Evolutionary conservation across 2,329 filamentous ascomycete species (phyloP).

Genomic region (Celoporthe dispersa): DNA sequence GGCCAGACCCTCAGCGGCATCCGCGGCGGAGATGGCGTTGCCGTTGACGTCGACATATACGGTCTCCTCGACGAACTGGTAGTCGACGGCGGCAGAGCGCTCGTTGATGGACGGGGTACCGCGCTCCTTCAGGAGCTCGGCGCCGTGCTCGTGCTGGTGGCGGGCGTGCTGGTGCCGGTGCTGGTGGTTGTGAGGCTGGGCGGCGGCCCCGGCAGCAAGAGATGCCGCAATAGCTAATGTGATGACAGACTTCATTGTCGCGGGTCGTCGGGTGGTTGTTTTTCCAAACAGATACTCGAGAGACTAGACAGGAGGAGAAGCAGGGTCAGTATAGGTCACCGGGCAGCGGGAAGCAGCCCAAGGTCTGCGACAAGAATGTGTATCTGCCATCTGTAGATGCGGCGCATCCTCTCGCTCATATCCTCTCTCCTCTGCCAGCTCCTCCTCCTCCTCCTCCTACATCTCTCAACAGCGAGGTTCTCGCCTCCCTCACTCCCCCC

Average conservation of each 20-base stretch:
- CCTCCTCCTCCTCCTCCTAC: not conserved
- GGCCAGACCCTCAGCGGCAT: conserved; percentile 73
- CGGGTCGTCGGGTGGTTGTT: conserved; percentile 7
- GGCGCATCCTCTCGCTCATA: no score
- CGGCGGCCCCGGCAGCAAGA: conserved; percentile 56
- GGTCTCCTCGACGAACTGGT: conserved; percentile 65
- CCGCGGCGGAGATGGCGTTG: conserved; percentile 59
- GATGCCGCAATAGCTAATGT: conserved; percentile 57
- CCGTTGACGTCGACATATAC: conserved; percentile 73
- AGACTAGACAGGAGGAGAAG: conserved; percentile 27
- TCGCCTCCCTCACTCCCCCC: no score
- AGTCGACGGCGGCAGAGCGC: conserved; percentile 50
- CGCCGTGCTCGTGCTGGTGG: conserved; percentile 54
- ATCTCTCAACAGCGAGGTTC: not conserved
- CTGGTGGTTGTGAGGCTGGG: conserved; percentile 59
- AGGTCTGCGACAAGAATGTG: no score
- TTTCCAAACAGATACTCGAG: conserved; percentile 25
- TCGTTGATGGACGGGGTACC: conserved; percentile 42
- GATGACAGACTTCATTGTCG: conserved; percentile 54
- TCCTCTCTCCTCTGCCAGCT: not conserved
- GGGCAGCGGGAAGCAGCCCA: conserved; percentile 29
- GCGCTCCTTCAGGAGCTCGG: conserved; percentile 49
- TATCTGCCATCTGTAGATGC: not conserved
- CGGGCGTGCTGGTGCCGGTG: conserved; percentile 64
- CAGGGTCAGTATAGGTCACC: conserved; percentile 26